Base-by-base conservation (phyloP, 306 rosid species). In the Psophocarpus tetragonolobus region DNA sequence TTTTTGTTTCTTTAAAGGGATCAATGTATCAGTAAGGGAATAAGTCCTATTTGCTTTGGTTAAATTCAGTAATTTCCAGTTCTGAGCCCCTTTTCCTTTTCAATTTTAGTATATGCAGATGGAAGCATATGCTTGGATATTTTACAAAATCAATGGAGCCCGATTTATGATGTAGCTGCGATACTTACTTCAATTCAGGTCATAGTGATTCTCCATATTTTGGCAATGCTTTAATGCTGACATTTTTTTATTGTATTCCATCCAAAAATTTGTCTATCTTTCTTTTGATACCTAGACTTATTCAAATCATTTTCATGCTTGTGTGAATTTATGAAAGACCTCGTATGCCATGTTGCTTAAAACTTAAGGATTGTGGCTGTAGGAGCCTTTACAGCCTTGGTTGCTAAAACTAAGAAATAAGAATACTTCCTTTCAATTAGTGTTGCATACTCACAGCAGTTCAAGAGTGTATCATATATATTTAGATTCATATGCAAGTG, bases 111-210 rank as follows among this genome's bases (percentile, higher is more conserved):
- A 74, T 91, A 93, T 61, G 96, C 96, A 0, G 97, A 93, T 93
- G 97, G 97, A 77, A 91, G 97, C 82, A 93, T 93, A 62, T 91
- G 97, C 29, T 79, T 93, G 91, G 97, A 87, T 81, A 91, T 91
- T 71, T 85, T 93, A 42, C 97, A 93, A 84, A 93, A 90, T 73
- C 94, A 93, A 23, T 93, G 97, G 97, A 93, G 96, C 80, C 96
- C 97, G 23, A 93, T 93, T 48, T 93, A 93, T 68, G 97, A 93
- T 80, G 96, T 87, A 4, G 97, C 97, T 73, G 96, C 97, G 74
- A 87, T 92, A 68, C 97, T 93, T 56, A 93, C 97, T 58, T 93
- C 97, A 72, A 91, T 93, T 71, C 96, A 90, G 96, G 97, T 92
- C 87, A 68, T 13, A 65, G 36, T 50, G 33, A 35, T 30, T 53